Conservation (phyloP, 208 protist genomes). For the Crithidia mellificae region DNA sequence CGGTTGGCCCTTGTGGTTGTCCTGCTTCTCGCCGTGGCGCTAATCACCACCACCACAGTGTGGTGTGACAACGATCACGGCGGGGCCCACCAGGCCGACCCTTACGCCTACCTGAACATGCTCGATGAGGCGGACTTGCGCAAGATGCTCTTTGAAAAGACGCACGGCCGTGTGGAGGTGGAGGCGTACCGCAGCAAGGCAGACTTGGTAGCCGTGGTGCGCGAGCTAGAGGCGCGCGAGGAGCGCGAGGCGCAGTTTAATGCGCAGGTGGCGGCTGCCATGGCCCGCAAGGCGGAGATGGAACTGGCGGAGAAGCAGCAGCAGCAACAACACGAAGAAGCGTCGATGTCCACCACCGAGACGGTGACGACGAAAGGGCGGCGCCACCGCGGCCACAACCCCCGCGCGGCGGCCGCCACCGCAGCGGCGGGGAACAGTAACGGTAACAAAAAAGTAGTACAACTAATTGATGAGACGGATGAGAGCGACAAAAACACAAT, state of each 20-base stretch:
- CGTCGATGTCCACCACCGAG: not conserved
- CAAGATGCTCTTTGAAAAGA: conserved; percentile 62
- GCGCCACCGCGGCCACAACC: not conserved
- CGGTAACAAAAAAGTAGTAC: conserved; percentile 28
- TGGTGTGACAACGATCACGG: not conserved
- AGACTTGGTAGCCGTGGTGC: conserved; percentile 44
- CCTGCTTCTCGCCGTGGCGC: not conserved
- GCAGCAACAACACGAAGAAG: conserved; percentile 5
- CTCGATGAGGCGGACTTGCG: conserved; percentile 50
- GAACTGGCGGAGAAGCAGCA: too few species aligned
- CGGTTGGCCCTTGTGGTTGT: not conserved
- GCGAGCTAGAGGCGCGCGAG: conserved; percentile 44
- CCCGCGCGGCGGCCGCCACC: too few species aligned
- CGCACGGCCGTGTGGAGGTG: conserved; percentile 21
- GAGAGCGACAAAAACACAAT: not conserved
- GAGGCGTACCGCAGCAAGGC: conserved; percentile 27
- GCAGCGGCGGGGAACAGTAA: conserved; percentile 18
- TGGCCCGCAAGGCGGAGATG: conserved; percentile 27
- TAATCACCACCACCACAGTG: not conserved
- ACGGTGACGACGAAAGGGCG: not conserved
- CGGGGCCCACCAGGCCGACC: conserved; percentile 9
- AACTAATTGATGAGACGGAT: conserved; percentile 21
- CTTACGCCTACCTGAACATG: conserved; percentile 53
- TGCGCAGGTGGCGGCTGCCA: conserved; percentile 23
- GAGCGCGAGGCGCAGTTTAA: conserved; percentile 34